These are phyloP conservation scores for Phascolomyces articulosus DNA, from an alignment of 371 early-diverging fungal genomes.

Conservation along the genomic window DNA sequence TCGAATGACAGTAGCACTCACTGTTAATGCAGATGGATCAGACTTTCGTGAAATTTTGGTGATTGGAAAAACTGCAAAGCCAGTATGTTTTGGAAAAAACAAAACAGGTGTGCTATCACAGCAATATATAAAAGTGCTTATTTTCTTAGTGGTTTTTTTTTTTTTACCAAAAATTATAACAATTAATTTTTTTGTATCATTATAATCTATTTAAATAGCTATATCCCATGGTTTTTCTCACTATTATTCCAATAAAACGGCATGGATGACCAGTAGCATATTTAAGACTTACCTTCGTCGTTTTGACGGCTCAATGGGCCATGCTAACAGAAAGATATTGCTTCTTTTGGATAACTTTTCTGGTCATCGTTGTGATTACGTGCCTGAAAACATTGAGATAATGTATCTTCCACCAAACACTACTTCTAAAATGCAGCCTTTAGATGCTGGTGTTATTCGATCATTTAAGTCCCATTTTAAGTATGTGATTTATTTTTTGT, in stretches of 20 bases:
- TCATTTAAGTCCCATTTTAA: conserved; percentile 21
- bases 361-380: conserved; percentile 8
- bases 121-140: not conserved
- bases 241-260: conserved; percentile 5
- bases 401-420: conserved; percentile 27
- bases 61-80: conserved; percentile 3
- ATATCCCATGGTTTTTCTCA: not conserved
- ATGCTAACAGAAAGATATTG: conserved; percentile 10
- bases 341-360: conserved; percentile 23
- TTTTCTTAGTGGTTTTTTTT: too few species aligned
- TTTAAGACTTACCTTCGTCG: conserved; percentile 4
- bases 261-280: conserved; percentile 13
- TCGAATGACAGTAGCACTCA: conserved; percentile 11
- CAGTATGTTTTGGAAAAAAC: conserved; percentile 2
- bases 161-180: not conserved
- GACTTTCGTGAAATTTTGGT: not conserved
- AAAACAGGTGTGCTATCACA: conserved; percentile 3
- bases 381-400: conserved; percentile 11
- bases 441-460: conserved; percentile 28
- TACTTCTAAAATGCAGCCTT: conserved; percentile 23
- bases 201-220: not conserved
- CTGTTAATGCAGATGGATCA: conserved; percentile 12
- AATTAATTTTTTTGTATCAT: not conserved
- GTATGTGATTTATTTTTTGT: too few species aligned
- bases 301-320: conserved; percentile 1